phyloP scores from a whole-genome alignment of 495 filamentous ascomycete species.

The Penicillium maclennaniae region DNA sequence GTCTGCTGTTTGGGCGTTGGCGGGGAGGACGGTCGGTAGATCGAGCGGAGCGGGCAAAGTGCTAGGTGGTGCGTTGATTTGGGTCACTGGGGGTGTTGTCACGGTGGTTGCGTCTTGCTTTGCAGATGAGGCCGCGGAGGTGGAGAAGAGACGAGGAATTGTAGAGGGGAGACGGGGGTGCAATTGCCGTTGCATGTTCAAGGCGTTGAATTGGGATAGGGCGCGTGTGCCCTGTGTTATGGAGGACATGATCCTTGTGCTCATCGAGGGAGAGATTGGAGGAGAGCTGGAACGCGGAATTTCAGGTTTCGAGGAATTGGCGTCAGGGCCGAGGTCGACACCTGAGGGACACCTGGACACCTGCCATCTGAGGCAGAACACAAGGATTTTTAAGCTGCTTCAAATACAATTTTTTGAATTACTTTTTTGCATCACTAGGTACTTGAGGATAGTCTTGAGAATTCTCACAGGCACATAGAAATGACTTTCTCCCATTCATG shows the following conservation, averaged over 20 bases:
- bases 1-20: slow-evolving; percentile 19
- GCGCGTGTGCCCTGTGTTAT: slow-evolving; percentile 3
- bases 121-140: slow-evolving; percentile 11
- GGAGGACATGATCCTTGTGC: slow-evolving; percentile 8
- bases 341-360: not conserved
- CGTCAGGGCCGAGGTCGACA: not conserved
- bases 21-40: slow-evolving; percentile 19
- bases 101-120: slow-evolving; percentile 13
- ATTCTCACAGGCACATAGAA: too few relatives aligned
- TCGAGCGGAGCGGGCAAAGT: slow-evolving; percentile 35
- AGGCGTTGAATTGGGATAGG: not conserved
- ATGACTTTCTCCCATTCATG: not conserved
- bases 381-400: not conserved
- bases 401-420: not conserved
- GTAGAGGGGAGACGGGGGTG: not conserved
- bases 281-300: not conserved
- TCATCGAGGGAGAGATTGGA: not conserved
- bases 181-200: not conserved
- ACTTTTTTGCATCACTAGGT: not conserved
- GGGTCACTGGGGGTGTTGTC: slow-evolving; percentile 12
- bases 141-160: slow-evolving; percentile 14
- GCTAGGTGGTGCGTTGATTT: slow-evolving; percentile 39
- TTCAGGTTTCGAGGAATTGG: not conserved
- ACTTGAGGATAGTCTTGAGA: too few relatives aligned
- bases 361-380: not conserved